Percentiles rank a stretch among this genome's conserved stretches.
These are phyloP conservation scores for Cyberlindnera americana DNA, from an alignment of 805 yeast genomes.

Conservation along the genomic window DNA sequence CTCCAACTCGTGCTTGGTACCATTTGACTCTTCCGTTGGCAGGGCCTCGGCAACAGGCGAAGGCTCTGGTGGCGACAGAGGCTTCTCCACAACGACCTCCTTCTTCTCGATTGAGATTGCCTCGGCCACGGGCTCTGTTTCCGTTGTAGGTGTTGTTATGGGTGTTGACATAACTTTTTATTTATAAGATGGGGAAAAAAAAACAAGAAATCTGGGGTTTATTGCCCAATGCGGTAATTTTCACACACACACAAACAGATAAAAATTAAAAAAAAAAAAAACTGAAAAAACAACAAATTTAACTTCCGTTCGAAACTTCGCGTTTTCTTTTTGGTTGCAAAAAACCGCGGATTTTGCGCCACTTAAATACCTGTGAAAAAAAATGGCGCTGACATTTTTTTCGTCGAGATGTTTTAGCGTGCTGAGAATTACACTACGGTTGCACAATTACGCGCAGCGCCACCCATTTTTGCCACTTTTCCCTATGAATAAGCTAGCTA, in stretches of 20 bases:
- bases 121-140: not conserved
- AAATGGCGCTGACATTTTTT: constrained; percentile 3
- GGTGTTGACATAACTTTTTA: constrained; percentile 12
- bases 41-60: constrained; percentile 9
- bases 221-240: constrained; percentile 11
- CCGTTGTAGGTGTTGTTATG: constrained; percentile 13
- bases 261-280: too few relatives aligned
- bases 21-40: not conserved
- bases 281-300: too few relatives aligned
- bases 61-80: constrained; percentile 15
- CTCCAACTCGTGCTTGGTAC: constrained; percentile 13
- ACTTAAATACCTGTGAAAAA: constrained; percentile 17
- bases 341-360: constrained; percentile 14
- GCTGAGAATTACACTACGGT: not conserved
- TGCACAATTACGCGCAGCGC: too few relatives aligned
- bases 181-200: too few relatives aligned
- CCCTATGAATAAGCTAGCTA: too few relatives aligned
- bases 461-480: too few relatives aligned
- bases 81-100: constrained; percentile 12
- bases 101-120: constrained; percentile 1
- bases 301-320: too few relatives aligned
- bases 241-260: too few relatives aligned
- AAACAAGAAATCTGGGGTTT: not conserved
- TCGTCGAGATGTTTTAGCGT: too few relatives aligned
- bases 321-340: not conserved